Evolutionary conservation across 1,284 basidiomycete genomes (phyloP).

Genomic region (Naganishia sp.): DNA sequence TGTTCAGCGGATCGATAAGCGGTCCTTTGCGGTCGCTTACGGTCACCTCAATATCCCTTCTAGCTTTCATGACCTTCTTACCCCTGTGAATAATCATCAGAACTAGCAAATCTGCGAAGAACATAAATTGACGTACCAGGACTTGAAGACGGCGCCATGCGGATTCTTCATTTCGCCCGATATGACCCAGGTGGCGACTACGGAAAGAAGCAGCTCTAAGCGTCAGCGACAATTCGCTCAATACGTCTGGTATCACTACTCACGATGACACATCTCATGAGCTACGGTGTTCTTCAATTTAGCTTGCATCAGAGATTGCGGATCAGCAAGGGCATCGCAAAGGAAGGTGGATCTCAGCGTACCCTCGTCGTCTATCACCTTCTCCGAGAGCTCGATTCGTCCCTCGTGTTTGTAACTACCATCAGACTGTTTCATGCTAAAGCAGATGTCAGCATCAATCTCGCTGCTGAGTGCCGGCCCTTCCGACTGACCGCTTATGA

Average conservation of each 20-base stretch:
- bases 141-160: constrained; percentile 50
- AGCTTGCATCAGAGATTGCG: constrained; percentile 31
- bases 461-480: neutral
- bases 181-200: constrained; percentile 50
- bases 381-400: constrained; percentile 29
- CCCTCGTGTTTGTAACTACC: constrained; percentile 16
- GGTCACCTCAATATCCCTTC: constrained; percentile 49
- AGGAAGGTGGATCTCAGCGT: neutral
- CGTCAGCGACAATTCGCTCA: neutral
- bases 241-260: constrained; percentile 24
- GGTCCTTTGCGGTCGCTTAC: constrained; percentile 35
- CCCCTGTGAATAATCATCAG: constrained; percentile 39
- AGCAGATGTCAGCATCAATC: constrained; percentile 28
- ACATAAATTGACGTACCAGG: constrained; percentile 39
- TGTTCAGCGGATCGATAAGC: neutral
- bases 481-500: constrained; percentile 36
- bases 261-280: constrained; percentile 54
- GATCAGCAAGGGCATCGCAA: neutral
- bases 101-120: neutral
- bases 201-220: neutral
- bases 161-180: constrained; percentile 49
- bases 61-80: constrained; percentile 45
- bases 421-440: constrained; percentile 41
- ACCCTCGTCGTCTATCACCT: constrained; percentile 34
- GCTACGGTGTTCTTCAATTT: constrained; percentile 50